Conservation (phyloP, 768 basidiomycete genomes). For the Rubroboletus satanas region DNA sequence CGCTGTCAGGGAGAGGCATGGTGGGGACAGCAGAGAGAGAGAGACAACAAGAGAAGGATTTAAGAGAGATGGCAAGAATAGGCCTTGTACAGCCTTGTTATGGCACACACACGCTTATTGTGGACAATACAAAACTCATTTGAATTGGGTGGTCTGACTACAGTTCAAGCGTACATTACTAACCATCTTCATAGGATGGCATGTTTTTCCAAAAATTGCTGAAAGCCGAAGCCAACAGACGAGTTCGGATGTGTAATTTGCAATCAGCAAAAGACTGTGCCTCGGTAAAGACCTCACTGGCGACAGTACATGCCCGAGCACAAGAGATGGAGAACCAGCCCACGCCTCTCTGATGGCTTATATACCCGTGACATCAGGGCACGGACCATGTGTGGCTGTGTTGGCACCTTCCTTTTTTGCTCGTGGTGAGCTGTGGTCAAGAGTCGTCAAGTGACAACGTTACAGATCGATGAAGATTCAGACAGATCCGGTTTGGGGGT, state of each 20-base stretch:
- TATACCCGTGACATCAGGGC: neutral
- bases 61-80: too few relatives aligned
- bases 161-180: too few relatives aligned
- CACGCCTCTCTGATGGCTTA: neutral
- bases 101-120: too few relatives aligned
- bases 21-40: neutral
- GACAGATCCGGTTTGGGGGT: neutral
- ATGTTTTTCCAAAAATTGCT: slow-evolving; percentile 82
- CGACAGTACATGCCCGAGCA: slow-evolving; percentile 95
- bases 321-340: slow-evolving; percentile 60
- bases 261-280: slow-evolving; percentile 95
- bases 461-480: too few relatives aligned
- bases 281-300: slow-evolving; percentile 95
- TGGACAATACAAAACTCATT: too few relatives aligned
- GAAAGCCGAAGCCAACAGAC: slow-evolving; percentile 84
- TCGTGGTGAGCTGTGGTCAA: too few relatives aligned
- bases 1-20: slow-evolving; percentile 66
- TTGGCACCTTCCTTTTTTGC: too few relatives aligned
- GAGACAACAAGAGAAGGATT: too few relatives aligned
- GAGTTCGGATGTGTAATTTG: slow-evolving; percentile 97
- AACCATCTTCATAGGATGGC: neutral
- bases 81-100: too few relatives aligned
- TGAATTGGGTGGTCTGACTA: too few relatives aligned
- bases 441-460: too few relatives aligned
- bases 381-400: neutral